Evolutionary conservation across 768 basidiomycete species (phyloP), one percentile per base, ranked within the genome.

Genomic region (Kwoniella sp.): DNA sequence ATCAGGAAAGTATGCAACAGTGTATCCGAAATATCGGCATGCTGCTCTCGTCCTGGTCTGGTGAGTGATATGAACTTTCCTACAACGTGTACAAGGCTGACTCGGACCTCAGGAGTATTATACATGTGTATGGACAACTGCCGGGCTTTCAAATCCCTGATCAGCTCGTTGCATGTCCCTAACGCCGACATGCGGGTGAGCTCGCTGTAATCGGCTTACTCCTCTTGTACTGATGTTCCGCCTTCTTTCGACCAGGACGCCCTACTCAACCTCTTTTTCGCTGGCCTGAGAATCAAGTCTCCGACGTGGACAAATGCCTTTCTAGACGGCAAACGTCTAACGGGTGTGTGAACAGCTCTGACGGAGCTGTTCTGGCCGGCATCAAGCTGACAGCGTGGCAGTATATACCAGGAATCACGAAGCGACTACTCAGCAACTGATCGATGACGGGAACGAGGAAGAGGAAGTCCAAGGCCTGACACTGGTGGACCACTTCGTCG

Each of bases 231-330:
- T 39, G 33, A 53, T 23, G 10, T 14, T 4, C 15, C 25, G 25
- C n/a, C 17, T 9, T 34, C 38, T 2, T 15, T 1, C 11, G 19
- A 11, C 5, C 62, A 95, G 92, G 93, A 96, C 77, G 82, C 90
- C 26, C 79, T 96, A 29, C 77, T 98, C 46, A 89, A 98, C 62
- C 86, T 95, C 82, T 87, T 98, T 64, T 96, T 96, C 64, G 87
- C 89, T 56, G 79, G 92, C 15, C 77, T 99, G 17, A 88, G 90
- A 50, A 92, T 98, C 74, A 88, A 88, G 71, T 81, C 87, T 0
- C 88, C 90, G 1, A 86, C 86, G 38, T 96, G 92, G 90, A 88
- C 89, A 69, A 82, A 89, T 63, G 86, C 88, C 0, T 96, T 93
- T 65, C 85, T 95, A 29, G 86, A 86, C 50, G 91, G 90, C 10